Evolutionary conservation across 1,284 basidiomycete species (phyloP), one percentile per base, ranked within the genome.

Genomic region (Ustilago crameri): DNA sequence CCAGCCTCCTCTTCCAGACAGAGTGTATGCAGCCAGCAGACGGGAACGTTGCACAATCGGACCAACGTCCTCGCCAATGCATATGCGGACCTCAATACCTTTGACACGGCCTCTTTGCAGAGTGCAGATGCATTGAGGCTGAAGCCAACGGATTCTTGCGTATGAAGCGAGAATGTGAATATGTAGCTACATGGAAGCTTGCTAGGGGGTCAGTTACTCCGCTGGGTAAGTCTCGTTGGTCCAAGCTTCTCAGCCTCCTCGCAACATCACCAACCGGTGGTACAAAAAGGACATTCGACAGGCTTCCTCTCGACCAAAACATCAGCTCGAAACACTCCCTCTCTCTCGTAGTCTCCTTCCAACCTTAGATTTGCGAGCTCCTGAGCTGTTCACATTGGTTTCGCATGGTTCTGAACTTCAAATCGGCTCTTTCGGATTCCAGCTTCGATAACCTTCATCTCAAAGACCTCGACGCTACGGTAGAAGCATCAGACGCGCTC

Each of bases 41-140:
- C 17, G 35, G 35, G 35, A 5, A 9, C 12, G 9, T 37, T 17
- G 35, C 35, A 9, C n/a, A 12, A 30, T 7, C 5, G 30, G 30
- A 30, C 30, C 5, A 30, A 30, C 17, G 12, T 5, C 15, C 35
- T 37, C n/a, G 35, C 35, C 15, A n/a, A 37, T 37, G 35, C 17
- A 12, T 5, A 30, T n/a, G 12, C 30, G 30, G 30, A 5, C 35
- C n/a, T 37, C 35, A 37, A 37, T 8, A 8, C 5, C 35, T 37
- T 22, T 37, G 20, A 51, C 60, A 62, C 49, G 48, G 53, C 53
- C 27, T 30, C 26, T 34, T 35, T 52, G 60, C 60, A 59, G 50
- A 24, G 30, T 30, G 20, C 44, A 38, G 44, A 35, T 30, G 41
- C 53, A 17, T 53, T 35, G 60, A 56, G 53, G 49, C 49, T 44